Evolutionary conservation across 306 rosid species (phyloP).

Genomic region (Trifolium dubium): DNA sequence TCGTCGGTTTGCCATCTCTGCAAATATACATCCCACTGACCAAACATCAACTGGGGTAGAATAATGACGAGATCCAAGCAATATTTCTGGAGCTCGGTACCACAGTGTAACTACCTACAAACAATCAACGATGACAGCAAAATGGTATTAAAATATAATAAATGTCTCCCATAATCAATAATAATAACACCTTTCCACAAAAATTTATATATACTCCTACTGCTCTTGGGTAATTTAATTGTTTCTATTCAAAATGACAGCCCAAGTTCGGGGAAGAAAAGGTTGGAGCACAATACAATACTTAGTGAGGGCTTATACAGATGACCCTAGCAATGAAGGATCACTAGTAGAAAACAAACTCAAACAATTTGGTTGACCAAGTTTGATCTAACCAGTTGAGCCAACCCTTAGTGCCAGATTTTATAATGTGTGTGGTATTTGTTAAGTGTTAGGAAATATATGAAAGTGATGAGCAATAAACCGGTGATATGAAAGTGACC

Average conservation of each 20-base stretch:
- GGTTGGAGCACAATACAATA: conserved; percentile 15
- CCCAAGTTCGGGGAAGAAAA: conserved; percentile 1
- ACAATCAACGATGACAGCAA: conserved; percentile 34
- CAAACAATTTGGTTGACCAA: background rate
- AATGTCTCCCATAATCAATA: background rate
- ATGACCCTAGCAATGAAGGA: conserved; percentile 5
- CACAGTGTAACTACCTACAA: conserved; percentile 94
- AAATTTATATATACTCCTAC: background rate
- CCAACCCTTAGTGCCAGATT: background rate
- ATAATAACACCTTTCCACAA: conserved; percentile 17
- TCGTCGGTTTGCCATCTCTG: conserved; percentile 93
- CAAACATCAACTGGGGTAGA: conserved; percentile 99
- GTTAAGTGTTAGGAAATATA: no score
- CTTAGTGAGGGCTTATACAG: conserved; percentile 6
- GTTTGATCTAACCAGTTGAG: background rate
- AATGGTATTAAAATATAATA: background rate
- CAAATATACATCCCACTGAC: conserved; percentile 99
- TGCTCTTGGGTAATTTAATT: background rate
- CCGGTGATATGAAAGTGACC: conserved; percentile 15
- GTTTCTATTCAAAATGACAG: conserved; percentile 1
- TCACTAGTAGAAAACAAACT: background rate
- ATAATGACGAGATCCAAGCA: conserved; percentile 98
- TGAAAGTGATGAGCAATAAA: no score
- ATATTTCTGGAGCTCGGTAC: conserved; percentile 99
- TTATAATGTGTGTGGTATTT: background rate